Evolutionary conservation across 129 eudicot genomes (phyloP).

Genomic region (Ambrosia artemisiifolia): DNA sequence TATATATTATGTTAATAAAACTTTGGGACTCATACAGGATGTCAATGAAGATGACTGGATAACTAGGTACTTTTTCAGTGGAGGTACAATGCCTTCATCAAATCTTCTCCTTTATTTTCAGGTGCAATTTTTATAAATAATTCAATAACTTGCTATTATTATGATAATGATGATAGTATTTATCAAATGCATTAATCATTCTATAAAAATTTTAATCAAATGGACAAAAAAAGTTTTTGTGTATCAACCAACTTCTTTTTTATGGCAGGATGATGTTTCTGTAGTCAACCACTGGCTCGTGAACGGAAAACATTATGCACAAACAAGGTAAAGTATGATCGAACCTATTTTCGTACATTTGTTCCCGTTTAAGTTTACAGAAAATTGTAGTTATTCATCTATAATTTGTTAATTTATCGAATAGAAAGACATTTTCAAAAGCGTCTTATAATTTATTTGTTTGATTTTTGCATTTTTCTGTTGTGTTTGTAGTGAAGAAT

Average conservation of each 20-base stretch:
- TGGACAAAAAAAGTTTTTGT: neutral
- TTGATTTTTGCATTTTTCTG: neutral
- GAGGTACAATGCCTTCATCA: conserved; percentile 99
- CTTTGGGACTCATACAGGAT: conserved; percentile 50
- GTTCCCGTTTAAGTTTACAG: neutral
- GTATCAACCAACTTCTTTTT: neutral
- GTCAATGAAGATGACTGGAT: conserved; percentile 92
- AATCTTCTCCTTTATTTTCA: conserved; percentile 90
- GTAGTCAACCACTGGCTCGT: conserved; percentile 89
- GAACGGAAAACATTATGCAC: conserved; percentile 90
- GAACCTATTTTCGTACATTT: conserved; percentile 6
- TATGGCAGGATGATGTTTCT: conserved; percentile 83
- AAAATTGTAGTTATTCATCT: neutral
- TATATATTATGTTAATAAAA: neutral
- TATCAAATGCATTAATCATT: neutral
- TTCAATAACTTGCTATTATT: neutral
- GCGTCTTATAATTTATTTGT: neutral
- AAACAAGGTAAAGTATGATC: conserved; percentile 58
- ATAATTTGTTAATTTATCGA: neutral
- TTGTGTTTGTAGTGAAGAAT: conserved; percentile 72
- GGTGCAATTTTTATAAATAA: conserved; percentile 33
- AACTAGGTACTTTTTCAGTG: conserved; percentile 92
- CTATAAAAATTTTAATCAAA: neutral
- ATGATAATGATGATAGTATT: neutral
- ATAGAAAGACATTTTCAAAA: neutral